phyloP scores from a whole-genome alignment of 768 basidiomycete species.

The Brasilioporus rufonigricans region DNA sequence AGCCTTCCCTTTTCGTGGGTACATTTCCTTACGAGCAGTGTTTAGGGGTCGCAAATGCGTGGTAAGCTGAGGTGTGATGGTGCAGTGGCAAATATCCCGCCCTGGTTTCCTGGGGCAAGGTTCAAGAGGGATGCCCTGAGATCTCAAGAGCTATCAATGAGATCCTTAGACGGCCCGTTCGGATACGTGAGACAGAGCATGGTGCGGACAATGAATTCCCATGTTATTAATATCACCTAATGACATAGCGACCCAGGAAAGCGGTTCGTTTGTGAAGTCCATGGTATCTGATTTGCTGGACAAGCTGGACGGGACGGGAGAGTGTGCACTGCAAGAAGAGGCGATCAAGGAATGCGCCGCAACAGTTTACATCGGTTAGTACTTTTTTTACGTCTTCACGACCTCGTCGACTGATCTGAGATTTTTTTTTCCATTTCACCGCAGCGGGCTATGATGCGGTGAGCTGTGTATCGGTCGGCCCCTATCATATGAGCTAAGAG shows the following conservation, averaged over 20 bases:
- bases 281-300: conserved; percentile 30
- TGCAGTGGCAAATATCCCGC: conserved; percentile 27
- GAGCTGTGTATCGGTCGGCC: neutral
- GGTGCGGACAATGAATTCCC: conserved; percentile 13
- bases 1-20: conserved; percentile 30
- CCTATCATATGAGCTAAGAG: neutral
- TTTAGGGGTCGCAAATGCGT: neutral
- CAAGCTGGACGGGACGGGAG: conserved; percentile 15
- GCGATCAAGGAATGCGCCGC: conserved; percentile 29
- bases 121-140: conserved; percentile 29
- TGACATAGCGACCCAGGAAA: conserved; percentile 15
- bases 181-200: conserved; percentile 27
- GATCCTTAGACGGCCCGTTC: conserved; percentile 25
- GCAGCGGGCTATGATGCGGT: conserved; percentile 30
- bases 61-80: conserved; percentile 1
- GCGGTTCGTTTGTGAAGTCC: conserved; percentile 25
- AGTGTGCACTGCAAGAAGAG: conserved; percentile 18
- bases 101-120: conserved; percentile 30
- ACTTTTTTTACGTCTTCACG: neutral
- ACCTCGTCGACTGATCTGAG: neutral
- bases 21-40: neutral
- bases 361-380: conserved; percentile 31
- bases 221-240: neutral
- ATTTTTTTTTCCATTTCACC: neutral
- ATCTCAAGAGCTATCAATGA: conserved; percentile 26